phyloP scores from a whole-genome alignment of 176 grass and related monocot species.

The Musa acuminata region DNA sequence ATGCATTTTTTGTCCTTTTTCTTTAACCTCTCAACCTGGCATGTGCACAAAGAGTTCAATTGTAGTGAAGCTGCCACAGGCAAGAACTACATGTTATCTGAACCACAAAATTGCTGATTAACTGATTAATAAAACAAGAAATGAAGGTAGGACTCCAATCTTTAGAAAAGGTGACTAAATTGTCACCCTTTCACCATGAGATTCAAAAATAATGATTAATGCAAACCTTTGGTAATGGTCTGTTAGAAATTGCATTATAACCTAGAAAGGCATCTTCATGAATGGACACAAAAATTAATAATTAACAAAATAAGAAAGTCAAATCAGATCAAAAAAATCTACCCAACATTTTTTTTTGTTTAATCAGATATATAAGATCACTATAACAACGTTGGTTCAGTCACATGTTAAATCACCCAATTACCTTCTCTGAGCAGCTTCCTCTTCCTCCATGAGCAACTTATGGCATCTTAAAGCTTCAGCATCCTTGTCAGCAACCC shows the following conservation, averaged over 20 bases:
- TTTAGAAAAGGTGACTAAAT: neutral
- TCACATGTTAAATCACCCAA: neutral
- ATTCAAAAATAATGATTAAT: too few relatives aligned
- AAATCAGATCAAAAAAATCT: neutral
- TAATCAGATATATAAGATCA: neutral
- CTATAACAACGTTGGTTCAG: neutral
- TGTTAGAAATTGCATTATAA: too few relatives aligned
- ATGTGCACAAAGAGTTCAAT: too few relatives aligned
- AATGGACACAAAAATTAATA: too few relatives aligned
- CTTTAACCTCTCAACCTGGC: too few relatives aligned
- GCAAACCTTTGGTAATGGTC: too few relatives aligned
- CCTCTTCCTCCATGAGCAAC: slow-evolving; percentile 90
- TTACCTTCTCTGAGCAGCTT: slow-evolving; percentile 90
- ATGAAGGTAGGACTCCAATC: neutral
- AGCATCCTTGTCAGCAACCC: slow-evolving; percentile 69
- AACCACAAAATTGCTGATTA: neutral
- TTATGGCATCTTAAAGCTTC: slow-evolving; percentile 85
- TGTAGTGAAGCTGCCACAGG: neutral
- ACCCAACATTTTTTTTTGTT: neutral
- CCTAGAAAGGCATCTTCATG: too few relatives aligned
- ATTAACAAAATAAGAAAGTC: too few relatives aligned
- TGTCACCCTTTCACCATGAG: neutral
- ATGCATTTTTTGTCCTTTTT: too few relatives aligned
- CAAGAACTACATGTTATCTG: neutral
- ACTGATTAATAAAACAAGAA: neutral